These are phyloP conservation scores for Grosmannia penicillata DNA, from an alignment of 2,329 filamentous ascomycete genomes.

Conservation along the genomic window DNA sequence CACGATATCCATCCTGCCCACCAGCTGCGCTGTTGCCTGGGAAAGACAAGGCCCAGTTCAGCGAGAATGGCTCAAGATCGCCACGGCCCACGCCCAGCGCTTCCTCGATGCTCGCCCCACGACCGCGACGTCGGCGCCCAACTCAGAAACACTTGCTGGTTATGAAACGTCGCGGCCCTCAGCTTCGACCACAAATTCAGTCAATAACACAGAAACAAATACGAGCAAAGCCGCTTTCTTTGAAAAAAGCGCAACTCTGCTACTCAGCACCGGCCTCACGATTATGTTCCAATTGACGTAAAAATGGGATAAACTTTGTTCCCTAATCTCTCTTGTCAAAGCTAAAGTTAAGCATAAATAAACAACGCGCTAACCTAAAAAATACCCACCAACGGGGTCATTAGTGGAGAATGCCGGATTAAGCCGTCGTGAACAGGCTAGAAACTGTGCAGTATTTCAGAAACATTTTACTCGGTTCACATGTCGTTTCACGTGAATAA, in stretches of 20 bases:
- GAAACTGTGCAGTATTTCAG: too few species aligned
- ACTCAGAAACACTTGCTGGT: background rate
- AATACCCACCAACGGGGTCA: too few species aligned
- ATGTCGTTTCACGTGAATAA: too few species aligned
- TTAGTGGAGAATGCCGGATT: too few species aligned
- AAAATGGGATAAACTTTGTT: too few species aligned
- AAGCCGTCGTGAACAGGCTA: too few species aligned
- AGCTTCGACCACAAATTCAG: background rate
- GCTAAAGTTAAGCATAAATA: too few species aligned
- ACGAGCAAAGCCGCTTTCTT: background rate
- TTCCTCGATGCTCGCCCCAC: background rate
- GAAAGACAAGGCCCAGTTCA: background rate
- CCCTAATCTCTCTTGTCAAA: too few species aligned
- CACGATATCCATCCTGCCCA: background rate
- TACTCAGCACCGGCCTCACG: background rate
- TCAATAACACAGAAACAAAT: background rate
- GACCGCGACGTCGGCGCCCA: background rate
- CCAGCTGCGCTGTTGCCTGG: background rate
- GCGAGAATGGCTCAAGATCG: background rate
- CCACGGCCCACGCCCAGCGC: background rate
- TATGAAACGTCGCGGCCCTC: background rate
- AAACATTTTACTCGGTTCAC: too few species aligned
- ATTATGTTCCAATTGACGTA: background rate
- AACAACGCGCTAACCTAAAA: too few species aligned
- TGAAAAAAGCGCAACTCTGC: background rate